A percentile compares a stretch with the other conserved stretches of the same genome.
phyloP scores from a whole-genome alignment of 2,329 filamentous ascomycete species.

The Aspergillus fructus region DNA sequence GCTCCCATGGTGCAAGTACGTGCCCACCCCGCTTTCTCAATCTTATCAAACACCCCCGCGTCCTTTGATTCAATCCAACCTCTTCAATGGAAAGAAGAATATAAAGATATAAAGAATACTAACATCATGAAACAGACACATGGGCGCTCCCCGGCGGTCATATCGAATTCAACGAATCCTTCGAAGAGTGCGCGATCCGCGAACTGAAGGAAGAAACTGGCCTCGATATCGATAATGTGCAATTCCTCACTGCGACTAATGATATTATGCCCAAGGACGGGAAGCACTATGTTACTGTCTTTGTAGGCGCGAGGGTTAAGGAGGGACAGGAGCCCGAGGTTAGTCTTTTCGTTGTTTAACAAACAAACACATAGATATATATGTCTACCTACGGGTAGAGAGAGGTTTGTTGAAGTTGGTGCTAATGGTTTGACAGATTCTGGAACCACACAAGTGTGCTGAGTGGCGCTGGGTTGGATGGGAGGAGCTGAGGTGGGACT shows the following conservation, averaged over 20 bases:
- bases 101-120: neutral
- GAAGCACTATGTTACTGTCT: constrained; percentile 75
- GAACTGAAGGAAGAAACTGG: constrained; percentile 72
- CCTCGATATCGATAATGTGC: constrained; percentile 53
- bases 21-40: neutral
- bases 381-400: too few species aligned
- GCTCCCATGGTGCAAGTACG: constrained; percentile 19
- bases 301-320: constrained; percentile 55
- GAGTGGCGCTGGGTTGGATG: constrained; percentile 56
- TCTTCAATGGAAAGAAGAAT: neutral
- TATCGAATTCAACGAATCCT: constrained; percentile 66
- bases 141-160: constrained; percentile 74
- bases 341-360: constrained; percentile 20
- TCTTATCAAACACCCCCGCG: too few species aligned
- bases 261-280: constrained; percentile 59
- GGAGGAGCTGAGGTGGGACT: constrained; percentile 39
- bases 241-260: constrained; percentile 64
- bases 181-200: constrained; percentile 62
- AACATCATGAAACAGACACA: constrained; percentile 46
- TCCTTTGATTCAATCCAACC: too few species aligned
- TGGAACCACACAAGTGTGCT: constrained; percentile 56
- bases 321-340: constrained; percentile 55
- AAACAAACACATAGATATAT: too few species aligned
- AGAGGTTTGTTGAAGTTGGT: neutral
- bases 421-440: constrained; percentile 14